Evolutionary conservation across 129 eudicot genomes (phyloP), one percentile per base, ranked within the genome.

Genomic region (Sambucus nigra): DNA sequence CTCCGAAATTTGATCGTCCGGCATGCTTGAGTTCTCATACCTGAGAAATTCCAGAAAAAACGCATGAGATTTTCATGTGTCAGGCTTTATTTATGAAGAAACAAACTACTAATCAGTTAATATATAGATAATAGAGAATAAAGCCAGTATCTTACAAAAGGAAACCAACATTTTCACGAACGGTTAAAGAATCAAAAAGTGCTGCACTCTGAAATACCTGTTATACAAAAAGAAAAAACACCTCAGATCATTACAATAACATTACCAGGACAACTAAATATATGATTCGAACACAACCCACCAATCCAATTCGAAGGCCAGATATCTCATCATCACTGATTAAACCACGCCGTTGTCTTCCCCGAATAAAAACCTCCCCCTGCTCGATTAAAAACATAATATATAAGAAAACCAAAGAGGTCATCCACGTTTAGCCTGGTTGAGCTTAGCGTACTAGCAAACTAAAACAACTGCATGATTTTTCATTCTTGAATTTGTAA

Each of bases 181-280:
- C 94, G 10, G 82, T 84, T 69, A 84, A 45, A 58, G 94, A 84
- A 69, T 84, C 94, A 74, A 84, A 84, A 65, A 84, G 82, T 9
- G 89, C 89, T 10, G 82, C 89, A 74, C 89, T 84, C 66, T 84
- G 94, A 61, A 84, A 84, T 19, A 84, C 94, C 94, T 84, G 71
- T 25, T 47, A 67, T 38, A 20, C 39, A 17, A 7, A 57, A 23
- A 15, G 48, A 35, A 32, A 45, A 44, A 35, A 35, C 4, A 35
- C 5, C 42, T 13, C 23, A n/a, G n/a, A n/a, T n/a, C n/a, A n/a
- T n/a, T 32, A 18, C 38, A 38, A 50, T 9, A 41, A 55, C 21
- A 63, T 18, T 26, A 22, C 27, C 28, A 14, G 35, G 23, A 6
- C 62, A 42, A 19, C 11, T 23, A 32, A 32, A 51, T 19, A 40